A percentile compares a stretch with the other conserved stretches of the same genome.
phyloP scores from a whole-genome alignment of 2,329 filamentous ascomycete species.

The Alternaria angustiovoidea region DNA sequence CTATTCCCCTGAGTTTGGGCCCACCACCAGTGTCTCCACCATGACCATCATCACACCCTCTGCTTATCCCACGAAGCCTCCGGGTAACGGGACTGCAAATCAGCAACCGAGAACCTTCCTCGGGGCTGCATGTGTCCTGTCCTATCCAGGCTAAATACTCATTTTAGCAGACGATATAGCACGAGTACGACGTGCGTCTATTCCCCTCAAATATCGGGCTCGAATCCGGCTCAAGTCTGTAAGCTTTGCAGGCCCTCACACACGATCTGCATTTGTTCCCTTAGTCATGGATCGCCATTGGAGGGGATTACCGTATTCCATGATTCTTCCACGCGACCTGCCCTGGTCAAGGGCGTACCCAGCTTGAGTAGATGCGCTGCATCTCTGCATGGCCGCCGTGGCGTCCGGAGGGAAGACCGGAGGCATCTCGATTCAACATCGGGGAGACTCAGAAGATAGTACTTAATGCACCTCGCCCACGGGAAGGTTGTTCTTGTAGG shows the following conservation, averaged over 20 bases:
- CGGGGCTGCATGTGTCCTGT: background rate
- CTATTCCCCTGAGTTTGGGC: constrained; percentile 1
- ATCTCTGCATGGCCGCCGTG: background rate
- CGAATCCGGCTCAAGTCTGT: background rate
- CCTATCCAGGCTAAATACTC: constrained; percentile 11
- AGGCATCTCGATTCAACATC: constrained; percentile 1
- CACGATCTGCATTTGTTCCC: background rate
- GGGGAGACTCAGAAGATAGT: background rate
- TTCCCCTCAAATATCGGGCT: constrained; percentile 5
- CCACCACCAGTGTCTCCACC: background rate
- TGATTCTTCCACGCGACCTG: background rate
- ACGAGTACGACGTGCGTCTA: constrained; percentile 1
- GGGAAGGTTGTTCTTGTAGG: background rate
- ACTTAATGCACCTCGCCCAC: constrained; percentile 1
- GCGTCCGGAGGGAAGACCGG: background rate
- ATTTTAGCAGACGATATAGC: constrained; percentile 5
- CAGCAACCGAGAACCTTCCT: background rate
- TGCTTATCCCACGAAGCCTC: background rate
- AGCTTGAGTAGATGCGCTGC: background rate
- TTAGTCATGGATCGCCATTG: background rate
- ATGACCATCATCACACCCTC: background rate
- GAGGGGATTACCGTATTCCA: background rate
- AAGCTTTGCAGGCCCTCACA: background rate
- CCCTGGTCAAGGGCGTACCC: background rate
- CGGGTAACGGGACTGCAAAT: background rate